Conservation (phyloP, 1,284 basidiomycete genomes). For the Heterobasidion irregulare region DNA sequence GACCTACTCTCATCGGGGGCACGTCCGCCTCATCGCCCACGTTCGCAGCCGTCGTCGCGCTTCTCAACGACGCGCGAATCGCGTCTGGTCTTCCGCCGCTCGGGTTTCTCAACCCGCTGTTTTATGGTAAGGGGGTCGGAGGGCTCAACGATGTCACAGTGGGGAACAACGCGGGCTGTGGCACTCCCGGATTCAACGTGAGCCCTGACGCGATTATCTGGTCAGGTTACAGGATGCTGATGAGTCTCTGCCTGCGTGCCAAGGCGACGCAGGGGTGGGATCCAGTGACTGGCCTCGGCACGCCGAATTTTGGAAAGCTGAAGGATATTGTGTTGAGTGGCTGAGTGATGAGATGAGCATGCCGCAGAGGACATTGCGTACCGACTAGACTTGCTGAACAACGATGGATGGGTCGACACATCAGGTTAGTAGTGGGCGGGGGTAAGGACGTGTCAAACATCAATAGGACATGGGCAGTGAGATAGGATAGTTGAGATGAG, state of each 20-base stretch:
- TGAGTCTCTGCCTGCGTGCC: not conserved
- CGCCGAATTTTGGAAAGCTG: conserved; percentile 35
- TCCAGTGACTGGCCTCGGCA: conserved; percentile 41
- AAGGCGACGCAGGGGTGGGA: conserved; percentile 39
- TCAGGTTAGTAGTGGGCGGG: too few species aligned
- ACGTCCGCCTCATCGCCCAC: conserved; percentile 53
- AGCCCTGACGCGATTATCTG: conserved; percentile 10
- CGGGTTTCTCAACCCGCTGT: conserved; percentile 54
- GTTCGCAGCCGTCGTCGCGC: conserved; percentile 44
- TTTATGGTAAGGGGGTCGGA: conserved; percentile 32
- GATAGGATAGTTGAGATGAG: too few species aligned
- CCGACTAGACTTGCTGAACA: too few species aligned
- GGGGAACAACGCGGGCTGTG: conserved; percentile 51
- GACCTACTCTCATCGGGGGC: conserved; percentile 29
- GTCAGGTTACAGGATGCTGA: not conserved
- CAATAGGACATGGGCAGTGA: too few species aligned
- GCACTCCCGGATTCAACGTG: conserved; percentile 41
- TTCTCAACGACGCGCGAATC: conserved; percentile 54
- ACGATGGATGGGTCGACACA: too few species aligned
- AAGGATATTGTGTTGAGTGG: conserved; percentile 12
- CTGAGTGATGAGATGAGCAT: not conserved
- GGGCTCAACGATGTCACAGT: conserved; percentile 44
- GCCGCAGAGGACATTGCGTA: too few species aligned
- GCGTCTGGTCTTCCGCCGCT: conserved; percentile 32
- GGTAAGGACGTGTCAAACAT: too few species aligned